Conservation (phyloP, 2,329 filamentous ascomycete genomes). For the Bipolaris cookei region DNA sequence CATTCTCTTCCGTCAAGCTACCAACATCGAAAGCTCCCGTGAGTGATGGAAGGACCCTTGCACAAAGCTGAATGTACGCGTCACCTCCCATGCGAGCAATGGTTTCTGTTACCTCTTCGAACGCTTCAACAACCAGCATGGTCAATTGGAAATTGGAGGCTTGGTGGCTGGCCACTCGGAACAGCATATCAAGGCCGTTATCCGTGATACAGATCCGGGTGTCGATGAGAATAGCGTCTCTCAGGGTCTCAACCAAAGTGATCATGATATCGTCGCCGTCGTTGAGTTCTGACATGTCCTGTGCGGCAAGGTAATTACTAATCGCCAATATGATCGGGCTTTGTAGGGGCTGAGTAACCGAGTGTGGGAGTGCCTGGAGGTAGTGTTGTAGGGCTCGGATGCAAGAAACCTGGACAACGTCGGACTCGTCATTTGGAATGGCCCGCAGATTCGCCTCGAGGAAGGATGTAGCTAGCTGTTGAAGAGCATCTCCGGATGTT, state of each 20-base stretch:
- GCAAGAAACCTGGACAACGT: constrained; percentile 90
- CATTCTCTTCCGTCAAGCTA: constrained; percentile 81
- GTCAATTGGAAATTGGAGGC: constrained; percentile 90
- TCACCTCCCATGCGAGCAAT: constrained; percentile 70
- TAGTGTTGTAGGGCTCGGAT: constrained; percentile 83
- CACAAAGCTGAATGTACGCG: constrained; percentile 78
- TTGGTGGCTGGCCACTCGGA: constrained; percentile 85
- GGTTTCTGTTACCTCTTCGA: constrained; percentile 81
- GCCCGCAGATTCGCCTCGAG: constrained; percentile 76
- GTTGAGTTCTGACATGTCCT: constrained; percentile 81
- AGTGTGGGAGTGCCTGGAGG: constrained; percentile 60
- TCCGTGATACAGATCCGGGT: constrained; percentile 75
- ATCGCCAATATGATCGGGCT: constrained; percentile 65
- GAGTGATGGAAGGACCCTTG: constrained; percentile 84
- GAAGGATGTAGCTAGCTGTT: constrained; percentile 64
- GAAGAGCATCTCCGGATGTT: constrained; percentile 64
- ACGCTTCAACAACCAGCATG: constrained; percentile 84
- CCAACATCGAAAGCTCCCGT: constrained; percentile 90
- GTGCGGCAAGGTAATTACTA: constrained; percentile 75
- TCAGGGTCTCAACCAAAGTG: constrained; percentile 83
- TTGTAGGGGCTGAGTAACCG: constrained; percentile 64
- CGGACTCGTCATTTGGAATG: constrained; percentile 76
- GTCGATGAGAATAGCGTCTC: constrained; percentile 82
- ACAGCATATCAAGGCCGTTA: constrained; percentile 81
- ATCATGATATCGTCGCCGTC: constrained; percentile 93